Evolutionary conservation across 352 stramenopile genomes (phyloP), one percentile per base, ranked within the genome.

Genomic region (Globisporangium spiculum): DNA sequence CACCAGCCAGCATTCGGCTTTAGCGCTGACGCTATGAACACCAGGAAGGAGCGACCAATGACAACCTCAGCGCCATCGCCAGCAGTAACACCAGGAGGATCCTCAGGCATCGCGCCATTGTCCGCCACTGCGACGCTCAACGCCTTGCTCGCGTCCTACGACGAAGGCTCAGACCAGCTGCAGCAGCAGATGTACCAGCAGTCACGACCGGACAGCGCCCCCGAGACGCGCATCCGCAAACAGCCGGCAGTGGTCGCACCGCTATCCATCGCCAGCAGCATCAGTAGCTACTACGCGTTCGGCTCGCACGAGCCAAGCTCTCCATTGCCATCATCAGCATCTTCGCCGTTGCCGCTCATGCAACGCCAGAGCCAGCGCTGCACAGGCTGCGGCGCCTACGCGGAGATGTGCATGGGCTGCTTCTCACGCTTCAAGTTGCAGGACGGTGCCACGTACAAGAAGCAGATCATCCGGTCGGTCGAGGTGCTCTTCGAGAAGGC

Each of bases 381-480:
- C 36, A 68, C 71, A 32, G 86, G 86, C 8, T 92, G 86, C 26
- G 83, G 84, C 60, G 78, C 73, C 0, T 83, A 78, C 50, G 84
- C 86, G 20, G 86, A 93, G 63, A 80, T 93, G 64, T 93, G 84
- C 69, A 69, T 92, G 52, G 70, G 71, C 6, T 93, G 86, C 68
- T 87, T 93, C 32, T 84, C 83, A 24, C 71, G 79, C 32, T 89
- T 90, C 66, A 84, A 83, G 60, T 75, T 78, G 38, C 74, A 88
- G 34, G 86, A 93, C 60, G 76, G 77, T 26, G 75, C 78, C 0
- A 67, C 66, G 26, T 91, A 92, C 81, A 93, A 93, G 72, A 74
- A 71, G n/a, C 80, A 89, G 65, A 66, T 91, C 26, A 74, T 78
- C 2, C 77, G 77, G 18, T 83, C 81, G 0, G 83, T 92, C 38